Percentiles rank a stretch among this genome's conserved stretches.
phyloP scores from a whole-genome alignment of 2,329 filamentous ascomycete species.

The Pezicula neosporulosa region DNA sequence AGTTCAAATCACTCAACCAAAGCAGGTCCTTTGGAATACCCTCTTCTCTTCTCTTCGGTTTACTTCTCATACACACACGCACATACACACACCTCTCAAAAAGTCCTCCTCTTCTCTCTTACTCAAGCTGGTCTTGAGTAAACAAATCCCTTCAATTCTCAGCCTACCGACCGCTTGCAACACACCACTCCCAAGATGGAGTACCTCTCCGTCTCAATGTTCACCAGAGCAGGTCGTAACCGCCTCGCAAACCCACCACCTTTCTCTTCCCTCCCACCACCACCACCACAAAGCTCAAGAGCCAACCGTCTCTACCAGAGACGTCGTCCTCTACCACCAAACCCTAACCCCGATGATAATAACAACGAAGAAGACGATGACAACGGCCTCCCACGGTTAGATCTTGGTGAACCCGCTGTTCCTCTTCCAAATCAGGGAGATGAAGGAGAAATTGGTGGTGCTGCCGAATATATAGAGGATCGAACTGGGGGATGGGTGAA shows the following conservation, averaged over 20 bases:
- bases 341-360: not conserved
- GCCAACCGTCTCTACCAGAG: not conserved
- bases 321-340: not conserved
- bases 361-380: not conserved
- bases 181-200: no score
- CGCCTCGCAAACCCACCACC: not conserved
- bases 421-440: no score
- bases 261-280: not conserved
- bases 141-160: no score
- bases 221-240: not conserved
- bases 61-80: no score
- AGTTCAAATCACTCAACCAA: no score
- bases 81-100: no score
- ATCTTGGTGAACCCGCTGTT: not conserved
- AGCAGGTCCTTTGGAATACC: no score
- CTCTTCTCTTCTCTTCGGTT: no score
- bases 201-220: no score
- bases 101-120: no score
- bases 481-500: not conserved
- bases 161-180: no score
- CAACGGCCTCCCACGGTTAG: not conserved
- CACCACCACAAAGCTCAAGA: not conserved
- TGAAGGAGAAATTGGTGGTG: not conserved
- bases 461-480: not conserved
- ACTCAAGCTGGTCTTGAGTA: no score